Evolutionary conservation across 345 rosid genomes (phyloP).

Genomic region (Theobroma cacao): DNA sequence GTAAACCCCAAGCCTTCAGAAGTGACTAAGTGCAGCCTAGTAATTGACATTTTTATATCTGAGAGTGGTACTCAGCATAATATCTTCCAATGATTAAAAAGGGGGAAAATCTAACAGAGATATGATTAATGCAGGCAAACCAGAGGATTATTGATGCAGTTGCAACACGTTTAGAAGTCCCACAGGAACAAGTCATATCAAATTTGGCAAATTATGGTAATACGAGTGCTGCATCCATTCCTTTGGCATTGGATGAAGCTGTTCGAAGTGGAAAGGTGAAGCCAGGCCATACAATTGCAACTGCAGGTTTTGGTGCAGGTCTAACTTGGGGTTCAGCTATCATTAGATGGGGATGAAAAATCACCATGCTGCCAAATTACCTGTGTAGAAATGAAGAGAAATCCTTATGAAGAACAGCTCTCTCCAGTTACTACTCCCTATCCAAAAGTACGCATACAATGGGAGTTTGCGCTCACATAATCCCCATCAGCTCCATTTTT

Average conservation of each 20-base stretch:
- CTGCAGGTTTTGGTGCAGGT: slow-evolving; percentile 96
- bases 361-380: slow-evolving; percentile 13
- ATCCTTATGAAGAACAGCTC: slow-evolving; percentile 15
- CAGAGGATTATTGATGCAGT: slow-evolving; percentile 94
- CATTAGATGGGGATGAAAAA: slow-evolving; percentile 70
- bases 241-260: slow-evolving; percentile 89
- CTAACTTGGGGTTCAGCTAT: slow-evolving; percentile 95
- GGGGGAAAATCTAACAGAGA: neutral
- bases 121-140: slow-evolving; percentile 69
- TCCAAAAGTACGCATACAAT: slow-evolving; percentile 3
- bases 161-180: slow-evolving; percentile 71
- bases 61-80: neutral
- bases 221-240: slow-evolving; percentile 92
- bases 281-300: slow-evolving; percentile 66
- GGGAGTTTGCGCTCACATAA: slow-evolving; percentile 13
- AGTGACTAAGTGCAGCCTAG: neutral
- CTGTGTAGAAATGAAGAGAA: neutral
- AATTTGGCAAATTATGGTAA: slow-evolving; percentile 88
- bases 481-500: slow-evolving; percentile 13
- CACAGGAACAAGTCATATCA: slow-evolving; percentile 76
- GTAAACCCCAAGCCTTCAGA: neutral
- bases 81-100: too few species aligned
- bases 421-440: slow-evolving; percentile 7
- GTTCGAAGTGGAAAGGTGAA: slow-evolving; percentile 86
- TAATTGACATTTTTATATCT: neutral